Conservation (phyloP, 164 flowering plant species). For the Cinnamomum micranthum region DNA sequence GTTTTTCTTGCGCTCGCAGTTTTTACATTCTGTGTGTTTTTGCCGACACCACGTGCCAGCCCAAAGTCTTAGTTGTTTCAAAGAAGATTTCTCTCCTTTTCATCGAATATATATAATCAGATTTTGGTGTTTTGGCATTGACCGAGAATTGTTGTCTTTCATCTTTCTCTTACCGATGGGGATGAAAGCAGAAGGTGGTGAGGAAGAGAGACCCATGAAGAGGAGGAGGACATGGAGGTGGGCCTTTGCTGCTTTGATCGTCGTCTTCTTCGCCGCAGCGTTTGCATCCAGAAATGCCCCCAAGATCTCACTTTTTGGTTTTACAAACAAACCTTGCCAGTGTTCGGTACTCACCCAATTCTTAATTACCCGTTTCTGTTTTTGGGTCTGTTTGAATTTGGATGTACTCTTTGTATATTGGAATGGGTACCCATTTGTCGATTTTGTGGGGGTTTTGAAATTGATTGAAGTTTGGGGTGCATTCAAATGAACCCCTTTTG, state of each 20-base stretch:
- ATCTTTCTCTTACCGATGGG: background rate
- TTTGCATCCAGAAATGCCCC: constrained; percentile 14
- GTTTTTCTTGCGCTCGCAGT: too few relatives aligned
- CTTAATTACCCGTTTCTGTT: background rate
- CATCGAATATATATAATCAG: too few relatives aligned
- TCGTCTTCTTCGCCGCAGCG: constrained; percentile 14
- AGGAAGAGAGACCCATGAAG: background rate
- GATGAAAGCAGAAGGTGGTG: background rate
- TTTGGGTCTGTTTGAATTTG: background rate
- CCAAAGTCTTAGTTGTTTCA: too few relatives aligned
- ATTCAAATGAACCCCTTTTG: too few relatives aligned
- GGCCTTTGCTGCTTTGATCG: constrained; percentile 14
- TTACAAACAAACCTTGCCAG: constrained; percentile 12
- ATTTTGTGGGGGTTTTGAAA: background rate
- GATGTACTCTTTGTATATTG: background rate
- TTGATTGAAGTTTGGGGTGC: background rate
- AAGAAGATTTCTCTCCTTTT: too few relatives aligned
- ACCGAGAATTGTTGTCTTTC: background rate
- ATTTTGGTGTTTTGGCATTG: background rate
- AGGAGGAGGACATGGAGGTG: constrained; percentile 17
- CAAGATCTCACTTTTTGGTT: constrained; percentile 18
- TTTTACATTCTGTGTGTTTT: too few relatives aligned
- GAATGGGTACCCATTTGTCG: background rate
- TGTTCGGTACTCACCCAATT: constrained; percentile 8
- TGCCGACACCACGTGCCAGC: too few relatives aligned